These are phyloP conservation scores for Taxillus chinensis DNA, from an alignment of 164 flowering plant genomes.

Conservation along the genomic window DNA sequence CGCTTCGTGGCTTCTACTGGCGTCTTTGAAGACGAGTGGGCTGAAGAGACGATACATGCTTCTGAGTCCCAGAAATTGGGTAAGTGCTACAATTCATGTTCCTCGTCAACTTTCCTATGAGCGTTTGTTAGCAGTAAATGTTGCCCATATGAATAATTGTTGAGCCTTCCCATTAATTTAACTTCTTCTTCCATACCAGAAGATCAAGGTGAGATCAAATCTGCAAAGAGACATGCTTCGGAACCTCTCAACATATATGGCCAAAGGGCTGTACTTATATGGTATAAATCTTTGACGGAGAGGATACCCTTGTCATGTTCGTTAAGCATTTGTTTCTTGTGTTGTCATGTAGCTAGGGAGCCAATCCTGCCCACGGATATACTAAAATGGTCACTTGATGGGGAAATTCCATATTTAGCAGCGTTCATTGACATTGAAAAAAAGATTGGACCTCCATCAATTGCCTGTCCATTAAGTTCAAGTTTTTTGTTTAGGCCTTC, in stretches of 20 bases:
- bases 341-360: constrained; percentile 76
- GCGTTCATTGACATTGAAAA: constrained; percentile 60
- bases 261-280: constrained; percentile 42
- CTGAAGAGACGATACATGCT: constrained; percentile 29
- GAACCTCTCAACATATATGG: constrained; percentile 61
- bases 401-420: constrained; percentile 74
- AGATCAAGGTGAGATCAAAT: constrained; percentile 13
- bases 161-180: not conserved
- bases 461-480: constrained; percentile 47
- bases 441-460: constrained; percentile 30
- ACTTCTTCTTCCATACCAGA: constrained; percentile 24
- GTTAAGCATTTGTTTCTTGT: constrained; percentile 56
- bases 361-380: constrained; percentile 73
- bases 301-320: constrained; percentile 49
- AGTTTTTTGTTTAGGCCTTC: constrained; percentile 65
- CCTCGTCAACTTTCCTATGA: not conserved
- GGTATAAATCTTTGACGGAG: constrained; percentile 50
- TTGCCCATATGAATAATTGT: not conserved
- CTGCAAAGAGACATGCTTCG: constrained; percentile 10
- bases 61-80: constrained; percentile 43
- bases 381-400: constrained; percentile 66
- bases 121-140: not conserved
- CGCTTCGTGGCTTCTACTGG: constrained; percentile 36
- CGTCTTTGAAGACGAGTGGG: constrained; percentile 66
- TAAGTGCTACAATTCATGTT: not conserved